phyloP scores from a whole-genome alignment of 768 basidiomycete genomes.

The Tulasnella sp. region DNA sequence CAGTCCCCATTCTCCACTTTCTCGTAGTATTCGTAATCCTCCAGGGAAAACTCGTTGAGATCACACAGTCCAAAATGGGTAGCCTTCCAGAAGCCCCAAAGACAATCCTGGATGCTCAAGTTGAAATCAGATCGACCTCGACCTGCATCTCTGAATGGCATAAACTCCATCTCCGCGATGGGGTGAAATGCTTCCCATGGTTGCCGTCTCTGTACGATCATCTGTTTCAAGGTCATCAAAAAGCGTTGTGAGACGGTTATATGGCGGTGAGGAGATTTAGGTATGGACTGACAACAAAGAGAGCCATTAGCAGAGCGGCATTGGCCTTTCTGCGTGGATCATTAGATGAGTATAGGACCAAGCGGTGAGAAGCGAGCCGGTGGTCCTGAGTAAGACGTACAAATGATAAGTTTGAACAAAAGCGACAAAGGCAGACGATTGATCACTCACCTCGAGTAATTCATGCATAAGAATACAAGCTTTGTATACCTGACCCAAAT shows the following conservation, averaged over 20 bases:
- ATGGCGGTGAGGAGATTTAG: not conserved
- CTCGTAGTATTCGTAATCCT: slow-evolving; percentile 89
- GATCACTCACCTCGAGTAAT: slow-evolving; percentile 51
- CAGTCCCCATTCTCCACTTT: slow-evolving; percentile 93
- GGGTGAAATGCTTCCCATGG: slow-evolving; percentile 96
- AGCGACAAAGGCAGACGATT: not conserved
- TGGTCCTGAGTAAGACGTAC: slow-evolving; percentile 46
- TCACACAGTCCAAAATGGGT: slow-evolving; percentile 78
- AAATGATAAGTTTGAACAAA: slow-evolving; percentile 19
- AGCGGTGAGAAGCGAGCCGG: slow-evolving; percentile 53
- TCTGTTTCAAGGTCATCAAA: slow-evolving; percentile 33
- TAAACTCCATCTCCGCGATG: slow-evolving; percentile 81
- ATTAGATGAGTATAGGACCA: slow-evolving; percentile 79
- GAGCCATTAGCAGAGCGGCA: slow-evolving; percentile 83
- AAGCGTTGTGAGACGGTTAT: not conserved
- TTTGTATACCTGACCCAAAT: slow-evolving; percentile 86
- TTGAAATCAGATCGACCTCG: slow-evolving; percentile 86
- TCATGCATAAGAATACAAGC: slow-evolving; percentile 86
- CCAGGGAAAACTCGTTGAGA: slow-evolving; percentile 84
- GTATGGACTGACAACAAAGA: slow-evolving; percentile 63
- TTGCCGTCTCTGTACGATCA: slow-evolving; percentile 80
- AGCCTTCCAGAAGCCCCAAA: slow-evolving; percentile 70
- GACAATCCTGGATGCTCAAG: slow-evolving; percentile 82
- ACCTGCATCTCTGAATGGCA: slow-evolving; percentile 93
- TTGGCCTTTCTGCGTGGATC: slow-evolving; percentile 85